Evolutionary conservation across 805 yeast species (phyloP).

Genomic region (Teunomyces atbi): DNA sequence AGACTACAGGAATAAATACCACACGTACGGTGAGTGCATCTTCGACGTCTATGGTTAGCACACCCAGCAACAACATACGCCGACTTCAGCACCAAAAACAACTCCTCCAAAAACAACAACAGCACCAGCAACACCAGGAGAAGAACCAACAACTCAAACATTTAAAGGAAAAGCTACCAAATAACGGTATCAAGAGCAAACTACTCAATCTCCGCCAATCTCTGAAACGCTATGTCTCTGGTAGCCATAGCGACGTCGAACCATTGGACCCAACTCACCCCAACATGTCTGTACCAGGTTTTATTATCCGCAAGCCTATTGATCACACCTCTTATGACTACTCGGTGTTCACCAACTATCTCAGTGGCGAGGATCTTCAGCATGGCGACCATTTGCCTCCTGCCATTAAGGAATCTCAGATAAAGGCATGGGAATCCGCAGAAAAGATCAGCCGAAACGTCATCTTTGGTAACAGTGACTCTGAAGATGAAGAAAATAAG

Average conservation of each 20-base stretch:
- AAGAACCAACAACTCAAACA: constrained; percentile 8
- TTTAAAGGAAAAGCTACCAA: constrained; percentile 14
- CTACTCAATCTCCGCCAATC: constrained; percentile 40
- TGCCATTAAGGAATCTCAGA: constrained; percentile 38
- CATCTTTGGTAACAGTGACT: constrained; percentile 31
- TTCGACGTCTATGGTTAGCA: constrained; percentile 38
- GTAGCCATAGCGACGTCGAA: not conserved
- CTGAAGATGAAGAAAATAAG: constrained; percentile 6
- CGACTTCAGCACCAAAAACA: constrained; percentile 28
- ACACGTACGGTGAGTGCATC: constrained; percentile 38
- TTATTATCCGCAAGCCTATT: constrained; percentile 33
- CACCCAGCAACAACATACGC: constrained; percentile 42
- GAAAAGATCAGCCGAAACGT: constrained; percentile 36
- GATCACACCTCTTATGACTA: constrained; percentile 35
- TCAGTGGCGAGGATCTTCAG: constrained; percentile 15
- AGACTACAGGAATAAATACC: constrained; percentile 10
- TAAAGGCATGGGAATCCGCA: constrained; percentile 46
- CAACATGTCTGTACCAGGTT: constrained; percentile 18
- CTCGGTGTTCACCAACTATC: constrained; percentile 30
- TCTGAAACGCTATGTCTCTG: constrained; percentile 19
- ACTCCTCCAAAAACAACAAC: constrained; percentile 6
- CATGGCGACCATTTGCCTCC: constrained; percentile 27
- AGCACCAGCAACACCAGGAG: constrained; percentile 10
- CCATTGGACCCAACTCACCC: constrained; percentile 16
- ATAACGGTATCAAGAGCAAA: constrained; percentile 35